Conservation (phyloP, 2,329 filamentous ascomycete genomes). For the Aspergillus sojae region DNA sequence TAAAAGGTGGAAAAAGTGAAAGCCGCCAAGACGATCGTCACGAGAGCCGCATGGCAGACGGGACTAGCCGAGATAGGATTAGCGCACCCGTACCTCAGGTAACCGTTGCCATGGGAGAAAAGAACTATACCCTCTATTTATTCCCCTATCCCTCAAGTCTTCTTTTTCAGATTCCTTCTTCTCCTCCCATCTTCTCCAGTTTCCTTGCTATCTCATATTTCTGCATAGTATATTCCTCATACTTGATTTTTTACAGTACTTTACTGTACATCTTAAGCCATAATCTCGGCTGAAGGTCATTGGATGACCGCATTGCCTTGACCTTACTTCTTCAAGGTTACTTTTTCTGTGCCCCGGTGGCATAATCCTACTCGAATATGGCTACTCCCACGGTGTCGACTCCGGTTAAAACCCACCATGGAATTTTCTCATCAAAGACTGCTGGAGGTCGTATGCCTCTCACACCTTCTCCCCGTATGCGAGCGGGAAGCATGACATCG, state of each 20-base stretch:
- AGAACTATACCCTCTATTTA: conserved; percentile 41
- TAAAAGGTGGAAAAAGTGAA: not conserved
- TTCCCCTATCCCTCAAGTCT: conserved; percentile 31
- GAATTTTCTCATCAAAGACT: conserved; percentile 87
- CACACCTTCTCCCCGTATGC: conserved; percentile 81
- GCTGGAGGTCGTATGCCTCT: conserved; percentile 93
- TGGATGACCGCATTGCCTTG: conserved; percentile 3
- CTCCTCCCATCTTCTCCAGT: conserved; percentile 21
- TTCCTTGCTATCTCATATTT: conserved; percentile 27
- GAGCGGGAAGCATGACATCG: conserved; percentile 53
- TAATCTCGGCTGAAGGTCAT: conserved; percentile 15
- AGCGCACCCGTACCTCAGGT: conserved; percentile 35
- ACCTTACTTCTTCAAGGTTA: not conserved
- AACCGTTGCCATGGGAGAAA: conserved; percentile 46
- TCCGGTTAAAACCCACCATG: conserved; percentile 91
- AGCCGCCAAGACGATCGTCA: conserved; percentile 33
- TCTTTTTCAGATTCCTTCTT: conserved; percentile 25
- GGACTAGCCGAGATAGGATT: conserved; percentile 47
- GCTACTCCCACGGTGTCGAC: conserved; percentile 82
- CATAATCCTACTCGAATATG: conserved; percentile 60
- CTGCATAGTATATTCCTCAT: conserved; percentile 36
- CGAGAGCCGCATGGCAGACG: conserved; percentile 49
- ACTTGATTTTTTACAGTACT: conserved; percentile 28
- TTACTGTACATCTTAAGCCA: conserved; percentile 19
- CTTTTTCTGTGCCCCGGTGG: not conserved